Base-by-base conservation (phyloP, 2,329 filamentous ascomycete genomes). In the Pseudogymnoascus sp. region DNA sequence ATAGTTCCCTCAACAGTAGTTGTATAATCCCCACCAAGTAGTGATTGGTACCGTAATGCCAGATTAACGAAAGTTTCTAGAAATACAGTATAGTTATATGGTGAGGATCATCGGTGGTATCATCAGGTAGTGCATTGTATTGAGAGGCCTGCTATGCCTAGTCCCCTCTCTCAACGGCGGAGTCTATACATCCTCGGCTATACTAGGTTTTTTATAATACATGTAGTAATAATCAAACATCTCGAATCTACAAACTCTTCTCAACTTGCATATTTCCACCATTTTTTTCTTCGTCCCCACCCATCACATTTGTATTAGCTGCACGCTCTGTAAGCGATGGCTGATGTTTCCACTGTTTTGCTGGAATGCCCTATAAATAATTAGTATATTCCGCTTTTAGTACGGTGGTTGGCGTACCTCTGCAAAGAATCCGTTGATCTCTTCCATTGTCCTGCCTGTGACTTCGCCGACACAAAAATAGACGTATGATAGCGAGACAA, bases 381-480 rank as follows among this genome's bases (percentile, higher is more conserved):
- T 43, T 43, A 21, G 19, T 21, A 21, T 43, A 43, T 43, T 41
- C 11, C 16, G 38, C 37, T 19, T 16, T 41, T 4, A 41, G 19
- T 41, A 21, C 16, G 19, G 38, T 41, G 38, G 16, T 41, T 19
- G 16, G 16, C 8, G 16, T 41, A 41, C 38, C 33, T 76, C 72
- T n/a, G 69, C 68, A 65, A 78, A 78, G 66, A 78, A 73, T 11
- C 70, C 65, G 21, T 72, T 70, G 31, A 78, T 73, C 61, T 78
- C 73, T 14, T 68, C 66, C 61, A 71, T 74, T 6, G 69, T 72
- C 2, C 75, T 67, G 1, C 75, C 72, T 3, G 71, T 71, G 0
- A 74, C 74, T 68, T 78, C 75, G 11, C 75, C 75, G 1, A 75
- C 73, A 23, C 74, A 75, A 59, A 75, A 74, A 29, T 71, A 75